Base-by-base conservation (phyloP, 257 asterid species). In the Striga asiatica region DNA sequence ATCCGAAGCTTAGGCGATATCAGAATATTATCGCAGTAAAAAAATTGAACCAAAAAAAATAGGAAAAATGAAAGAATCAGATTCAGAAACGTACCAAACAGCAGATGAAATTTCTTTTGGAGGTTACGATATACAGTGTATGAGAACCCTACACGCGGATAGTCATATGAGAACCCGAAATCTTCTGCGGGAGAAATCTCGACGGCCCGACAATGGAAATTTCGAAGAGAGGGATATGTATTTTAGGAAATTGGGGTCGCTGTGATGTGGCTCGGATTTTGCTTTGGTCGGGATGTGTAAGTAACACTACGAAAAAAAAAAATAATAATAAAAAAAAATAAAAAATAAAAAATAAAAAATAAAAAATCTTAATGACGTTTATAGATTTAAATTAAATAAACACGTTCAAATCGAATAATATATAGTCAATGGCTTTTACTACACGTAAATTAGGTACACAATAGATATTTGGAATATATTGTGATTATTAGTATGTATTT, bases 21-120 rank as follows among this genome's bases (percentile, higher is more conserved):
- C 28, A 20, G 5, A 47, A 22, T 2, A 20, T n/a, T n/a, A 21
- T 9, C 29, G 24, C 48, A 41, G 6, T 0, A 12, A 20, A 13
- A 5, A 24, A 23, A 13, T 14, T 8, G 2, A 25, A 20, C 8
- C 18, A 43, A 18, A 8, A 28, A 10, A 3, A 22, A 21, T 10
- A 48, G 28, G n/a, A 21, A 25, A 28, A 48, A 31, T 20, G 8
- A 29, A 1, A 34, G 11, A 34, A 34, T 34, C 8, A 46, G 18
- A 8, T 31, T 32, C 22, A 65, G 50, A 65, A 24, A 6, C 11
- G 20, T 54, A 71, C 69, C 72, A 31, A 50, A 17, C n/a, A 19
- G 59, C 21, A 47, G 58, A 46, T 38, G 47, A 19, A 8, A 38
- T 4, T 22, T 1, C 48, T 52, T 13, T 27, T 14, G 49, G 48